Evolutionary conservation across 1,139 yeast species (phyloP).

Genomic region (Debaryomyces sp.): DNA sequence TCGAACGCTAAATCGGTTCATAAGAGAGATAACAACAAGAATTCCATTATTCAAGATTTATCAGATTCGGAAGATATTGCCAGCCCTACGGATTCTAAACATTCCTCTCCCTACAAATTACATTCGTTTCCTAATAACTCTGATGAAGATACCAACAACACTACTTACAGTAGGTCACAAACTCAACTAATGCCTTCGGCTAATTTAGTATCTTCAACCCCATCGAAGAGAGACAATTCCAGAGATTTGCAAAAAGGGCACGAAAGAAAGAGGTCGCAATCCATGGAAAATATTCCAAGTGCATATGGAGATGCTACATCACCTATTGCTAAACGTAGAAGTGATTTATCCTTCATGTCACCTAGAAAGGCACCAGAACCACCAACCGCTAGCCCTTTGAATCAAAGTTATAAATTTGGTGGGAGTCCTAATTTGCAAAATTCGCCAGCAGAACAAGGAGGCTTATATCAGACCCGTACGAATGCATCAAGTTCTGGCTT

Average conservation of each 20-base stretch:
- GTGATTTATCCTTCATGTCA: conserved; percentile 42
- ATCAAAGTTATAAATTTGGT: conserved; percentile 29
- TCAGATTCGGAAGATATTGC: conserved; percentile 9
- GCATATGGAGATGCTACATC: conserved; percentile 7
- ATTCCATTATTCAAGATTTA: conserved; percentile 3
- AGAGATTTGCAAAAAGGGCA: conserved; percentile 24
- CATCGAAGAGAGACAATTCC: conserved; percentile 9
- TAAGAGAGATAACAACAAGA: conserved; percentile 1
- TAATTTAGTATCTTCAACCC: conserved; percentile 12
- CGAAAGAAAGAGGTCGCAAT: conserved; percentile 51
- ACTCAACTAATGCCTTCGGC: conserved; percentile 22
- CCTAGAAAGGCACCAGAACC: conserved; percentile 70
- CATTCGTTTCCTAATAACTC: conserved; percentile 11
- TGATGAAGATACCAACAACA: conserved; percentile 11
- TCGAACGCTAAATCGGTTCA: not conserved
- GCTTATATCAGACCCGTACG: conserved; percentile 28
- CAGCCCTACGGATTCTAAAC: conserved; percentile 11
- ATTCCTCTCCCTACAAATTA: conserved; percentile 9
- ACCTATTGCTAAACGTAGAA: conserved; percentile 13
- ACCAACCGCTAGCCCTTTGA: conserved; percentile 41
- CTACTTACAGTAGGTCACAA: conserved; percentile 9
- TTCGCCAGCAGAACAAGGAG: conserved; percentile 11
- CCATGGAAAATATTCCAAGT: conserved; percentile 48
- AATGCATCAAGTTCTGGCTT: conserved; percentile 26
- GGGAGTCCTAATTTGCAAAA: conserved; percentile 18